Percentiles rank a stretch among this genome's conserved stretches.
phyloP scores from a whole-genome alignment of 306 rosid species.

The Fagus sylvatica region DNA sequence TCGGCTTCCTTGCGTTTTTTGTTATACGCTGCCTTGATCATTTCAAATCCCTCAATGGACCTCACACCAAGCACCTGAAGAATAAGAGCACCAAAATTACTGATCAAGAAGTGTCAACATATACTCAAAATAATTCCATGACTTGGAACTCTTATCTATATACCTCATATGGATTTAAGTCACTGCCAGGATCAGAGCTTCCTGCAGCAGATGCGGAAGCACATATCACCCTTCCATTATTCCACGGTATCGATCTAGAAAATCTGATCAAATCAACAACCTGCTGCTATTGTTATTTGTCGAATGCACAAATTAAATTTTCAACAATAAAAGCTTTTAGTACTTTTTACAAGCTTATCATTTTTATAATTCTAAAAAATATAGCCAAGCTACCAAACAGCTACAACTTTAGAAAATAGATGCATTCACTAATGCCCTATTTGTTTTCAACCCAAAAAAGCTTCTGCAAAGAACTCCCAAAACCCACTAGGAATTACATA shows the following conservation, averaged over 20 bases:
- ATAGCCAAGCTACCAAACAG: not conserved
- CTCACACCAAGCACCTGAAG: constrained; percentile 83
- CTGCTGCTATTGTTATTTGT: constrained; percentile 1
- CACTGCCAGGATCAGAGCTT: constrained; percentile 74
- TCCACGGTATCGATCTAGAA: constrained; percentile 35
- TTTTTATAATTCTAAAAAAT: not conserved
- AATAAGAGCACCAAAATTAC: constrained; percentile 5
- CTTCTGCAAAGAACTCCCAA: not conserved
- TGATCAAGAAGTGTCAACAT: constrained; percentile 1
- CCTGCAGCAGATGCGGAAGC: constrained; percentile 89
- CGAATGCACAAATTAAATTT: constrained; percentile 6
- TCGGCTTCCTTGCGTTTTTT: constrained; percentile 79
- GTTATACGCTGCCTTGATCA: constrained; percentile 62
- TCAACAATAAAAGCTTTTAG: not conserved
- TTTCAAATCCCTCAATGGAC: constrained; percentile 77
- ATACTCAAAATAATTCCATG: not conserved
- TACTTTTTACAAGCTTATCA: not conserved
- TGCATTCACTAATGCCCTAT: not conserved
- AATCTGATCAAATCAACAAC: constrained; percentile 54
- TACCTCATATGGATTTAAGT: constrained; percentile 83
- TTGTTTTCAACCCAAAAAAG: not conserved
- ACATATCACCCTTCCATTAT: constrained; percentile 34
- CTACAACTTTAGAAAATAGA: not conserved
- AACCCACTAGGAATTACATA: not conserved
- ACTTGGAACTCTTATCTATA: not conserved